These are phyloP conservation scores for Alectoria sarmentosa DNA, from an alignment of 495 filamentous ascomycete species.

Conservation along the genomic window DNA sequence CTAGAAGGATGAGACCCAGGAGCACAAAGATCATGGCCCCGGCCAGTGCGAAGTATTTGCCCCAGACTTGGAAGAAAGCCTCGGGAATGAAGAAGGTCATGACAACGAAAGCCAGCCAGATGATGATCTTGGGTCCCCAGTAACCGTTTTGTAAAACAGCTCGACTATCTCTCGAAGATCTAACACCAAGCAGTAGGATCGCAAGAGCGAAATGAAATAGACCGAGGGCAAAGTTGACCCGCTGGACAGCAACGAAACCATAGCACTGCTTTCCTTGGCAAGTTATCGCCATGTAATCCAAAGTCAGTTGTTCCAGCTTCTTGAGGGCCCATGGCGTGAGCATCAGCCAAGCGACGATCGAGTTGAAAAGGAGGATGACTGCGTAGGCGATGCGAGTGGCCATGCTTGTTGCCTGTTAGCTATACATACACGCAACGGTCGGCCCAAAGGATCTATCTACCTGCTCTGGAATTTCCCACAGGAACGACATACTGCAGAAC, in stretches of 20 bases:
- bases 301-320: slow-evolving; percentile 80
- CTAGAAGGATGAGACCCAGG: slow-evolving; percentile 83
- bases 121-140: slow-evolving; percentile 81
- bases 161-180: slow-evolving; percentile 76
- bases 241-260: slow-evolving; percentile 92
- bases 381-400: slow-evolving; percentile 97
- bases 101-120: slow-evolving; percentile 81
- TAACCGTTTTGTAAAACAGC: slow-evolving; percentile 91
- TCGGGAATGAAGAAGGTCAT: slow-evolving; percentile 94
- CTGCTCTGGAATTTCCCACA: slow-evolving; percentile 97
- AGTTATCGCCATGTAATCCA: slow-evolving; percentile 91
- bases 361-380: slow-evolving; percentile 91
- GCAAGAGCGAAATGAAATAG: slow-evolving; percentile 87
- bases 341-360: slow-evolving; percentile 96
- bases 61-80: slow-evolving; percentile 90
- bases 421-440: neutral
- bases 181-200: slow-evolving; percentile 76
- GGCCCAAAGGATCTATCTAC: slow-evolving; percentile 39
- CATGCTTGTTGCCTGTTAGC: slow-evolving; percentile 51
- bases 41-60: slow-evolving; percentile 83
- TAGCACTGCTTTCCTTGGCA: slow-evolving; percentile 89
- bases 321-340: slow-evolving; percentile 98
- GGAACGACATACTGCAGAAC: slow-evolving; percentile 85
- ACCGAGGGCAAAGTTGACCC: slow-evolving; percentile 95
- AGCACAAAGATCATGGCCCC: slow-evolving; percentile 92